phyloP scores from a whole-genome alignment of 495 filamentous ascomycete species.

The Neurospora discreta region DNA sequence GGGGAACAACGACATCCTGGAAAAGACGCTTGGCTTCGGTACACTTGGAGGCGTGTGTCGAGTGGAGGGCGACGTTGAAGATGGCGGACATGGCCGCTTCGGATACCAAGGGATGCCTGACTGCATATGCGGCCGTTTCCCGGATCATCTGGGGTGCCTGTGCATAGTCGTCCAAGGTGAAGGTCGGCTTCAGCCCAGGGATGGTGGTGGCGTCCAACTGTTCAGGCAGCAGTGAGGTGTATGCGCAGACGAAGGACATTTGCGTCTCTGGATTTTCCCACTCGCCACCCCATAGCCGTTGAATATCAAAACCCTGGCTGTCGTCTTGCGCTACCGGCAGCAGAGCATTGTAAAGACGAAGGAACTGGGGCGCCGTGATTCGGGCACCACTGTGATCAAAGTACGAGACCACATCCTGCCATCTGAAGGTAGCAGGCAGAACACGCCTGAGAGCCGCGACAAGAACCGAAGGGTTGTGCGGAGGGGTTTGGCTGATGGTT shows the following conservation, averaged over 20 bases:
- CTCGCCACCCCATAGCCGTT: conserved; percentile 79
- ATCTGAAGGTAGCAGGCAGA: conserved; percentile 52
- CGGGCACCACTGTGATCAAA: conserved; percentile 74
- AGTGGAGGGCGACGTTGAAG: conserved; percentile 64
- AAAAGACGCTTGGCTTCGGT: conserved; percentile 56
- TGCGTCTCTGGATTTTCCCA: conserved; percentile 83
- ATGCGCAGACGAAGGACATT: conserved; percentile 79
- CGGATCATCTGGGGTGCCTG: conserved; percentile 59
- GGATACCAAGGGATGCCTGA: conserved; percentile 81
- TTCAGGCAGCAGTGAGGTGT: conserved; percentile 54
- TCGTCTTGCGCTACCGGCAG: conserved; percentile 55
- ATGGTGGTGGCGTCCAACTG: conserved; percentile 74
- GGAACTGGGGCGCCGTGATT: conserved; percentile 67
- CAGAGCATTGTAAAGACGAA: conserved; percentile 66
- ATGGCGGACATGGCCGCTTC: conserved; percentile 73
- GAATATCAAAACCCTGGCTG: conserved; percentile 47
- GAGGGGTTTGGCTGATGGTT: conserved; percentile 58
- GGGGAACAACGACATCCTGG: conserved; percentile 54
- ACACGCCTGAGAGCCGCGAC: conserved; percentile 42
- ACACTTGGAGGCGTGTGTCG: conserved; percentile 50
- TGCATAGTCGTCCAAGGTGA: conserved; percentile 64
- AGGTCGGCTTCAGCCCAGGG: conserved; percentile 65
- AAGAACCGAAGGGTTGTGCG: conserved; percentile 64
- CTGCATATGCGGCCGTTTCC: conserved; percentile 57
- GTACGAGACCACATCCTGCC: conserved; percentile 67